phyloP scores from a whole-genome alignment of 2,329 filamentous ascomycete species.

The Dothistroma pini region DNA sequence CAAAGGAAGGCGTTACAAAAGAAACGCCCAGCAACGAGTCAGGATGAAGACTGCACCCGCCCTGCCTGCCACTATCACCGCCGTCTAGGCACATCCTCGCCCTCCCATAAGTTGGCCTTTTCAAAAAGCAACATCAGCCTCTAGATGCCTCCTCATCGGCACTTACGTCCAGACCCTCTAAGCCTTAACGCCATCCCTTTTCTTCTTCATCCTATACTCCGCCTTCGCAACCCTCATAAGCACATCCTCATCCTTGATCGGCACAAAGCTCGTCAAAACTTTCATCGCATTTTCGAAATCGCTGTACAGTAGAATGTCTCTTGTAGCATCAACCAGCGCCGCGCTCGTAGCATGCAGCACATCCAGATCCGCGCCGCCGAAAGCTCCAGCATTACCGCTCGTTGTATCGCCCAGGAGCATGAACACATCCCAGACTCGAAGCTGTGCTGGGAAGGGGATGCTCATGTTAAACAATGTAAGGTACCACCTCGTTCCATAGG shows the following conservation, averaged over 20 bases:
- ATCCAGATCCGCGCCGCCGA: slow-evolving; percentile 67
- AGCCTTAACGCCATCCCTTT: slow-evolving; percentile 33
- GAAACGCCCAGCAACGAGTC: neutral
- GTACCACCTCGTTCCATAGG: slow-evolving; percentile 98
- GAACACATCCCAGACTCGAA: slow-evolving; percentile 97
- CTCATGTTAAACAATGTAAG: slow-evolving; percentile 96
- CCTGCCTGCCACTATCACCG: neutral
- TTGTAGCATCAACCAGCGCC: slow-evolving; percentile 83
- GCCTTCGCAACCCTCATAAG: slow-evolving; percentile 86
- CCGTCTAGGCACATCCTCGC: neutral
- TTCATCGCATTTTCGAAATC: slow-evolving; percentile 99
- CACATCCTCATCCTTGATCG: slow-evolving; percentile 88
- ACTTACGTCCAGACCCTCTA: neutral
- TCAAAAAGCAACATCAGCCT: neutral
- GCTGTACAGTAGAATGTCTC: slow-evolving; percentile 82
- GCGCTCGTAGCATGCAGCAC: slow-evolving; percentile 82
- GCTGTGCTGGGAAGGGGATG: slow-evolving; percentile 87
- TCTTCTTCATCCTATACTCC: slow-evolving; percentile 73
- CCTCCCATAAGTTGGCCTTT: neutral
- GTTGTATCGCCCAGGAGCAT: slow-evolving; percentile 78
- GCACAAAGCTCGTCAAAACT: slow-evolving; percentile 87
- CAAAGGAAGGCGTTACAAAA: slow-evolving; percentile 6
- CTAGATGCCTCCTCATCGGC: neutral
- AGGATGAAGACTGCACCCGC: neutral
- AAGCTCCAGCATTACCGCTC: slow-evolving; percentile 17